Evolutionary conservation across 768 basidiomycete genomes (phyloP).

Genomic region (Suillus subluteus): DNA sequence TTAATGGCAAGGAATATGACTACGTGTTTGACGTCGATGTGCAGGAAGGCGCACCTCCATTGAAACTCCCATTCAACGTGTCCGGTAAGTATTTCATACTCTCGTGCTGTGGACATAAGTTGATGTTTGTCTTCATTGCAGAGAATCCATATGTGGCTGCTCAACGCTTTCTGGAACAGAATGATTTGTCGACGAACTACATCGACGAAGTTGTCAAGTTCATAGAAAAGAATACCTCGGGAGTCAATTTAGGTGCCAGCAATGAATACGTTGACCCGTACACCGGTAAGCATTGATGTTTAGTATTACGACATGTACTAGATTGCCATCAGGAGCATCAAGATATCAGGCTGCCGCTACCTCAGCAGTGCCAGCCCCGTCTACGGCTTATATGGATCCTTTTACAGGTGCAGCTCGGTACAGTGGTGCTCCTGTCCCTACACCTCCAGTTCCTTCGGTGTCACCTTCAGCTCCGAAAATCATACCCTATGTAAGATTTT

Average conservation of each 20-base stretch:
- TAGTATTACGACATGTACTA: not conserved
- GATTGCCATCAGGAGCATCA: constrained; percentile 53
- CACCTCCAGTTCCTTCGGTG: constrained; percentile 34
- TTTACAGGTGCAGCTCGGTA: constrained; percentile 76
- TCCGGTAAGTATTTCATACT: constrained; percentile 54
- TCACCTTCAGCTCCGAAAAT: constrained; percentile 41
- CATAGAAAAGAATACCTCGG: constrained; percentile 89
- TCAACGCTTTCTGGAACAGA: constrained; percentile 80
- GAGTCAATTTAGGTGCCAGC: constrained; percentile 68
- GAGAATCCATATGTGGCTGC: constrained; percentile 93
- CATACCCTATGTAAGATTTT: constrained; percentile 52
- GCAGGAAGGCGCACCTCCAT: constrained; percentile 86
- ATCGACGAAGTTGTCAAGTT: constrained; percentile 90
- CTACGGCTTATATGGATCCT: constrained; percentile 60
- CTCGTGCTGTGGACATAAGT: not conserved
- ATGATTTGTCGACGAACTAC: constrained; percentile 83
- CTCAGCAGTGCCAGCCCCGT: constrained; percentile 30
- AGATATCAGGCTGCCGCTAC: constrained; percentile 54
- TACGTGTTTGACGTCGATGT: constrained; percentile 99
- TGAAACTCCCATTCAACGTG: constrained; percentile 94
- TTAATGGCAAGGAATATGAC: constrained; percentile 94
- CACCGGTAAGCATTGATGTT: constrained; percentile 59
- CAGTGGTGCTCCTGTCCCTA: constrained; percentile 42
- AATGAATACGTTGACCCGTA: constrained; percentile 82
- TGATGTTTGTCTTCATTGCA: constrained; percentile 33